Evolutionary conservation across 805 yeast species (phyloP), one percentile per base, ranked within the genome.

Genomic region (Cyberlindnera nakhonratchasimensis): DNA sequence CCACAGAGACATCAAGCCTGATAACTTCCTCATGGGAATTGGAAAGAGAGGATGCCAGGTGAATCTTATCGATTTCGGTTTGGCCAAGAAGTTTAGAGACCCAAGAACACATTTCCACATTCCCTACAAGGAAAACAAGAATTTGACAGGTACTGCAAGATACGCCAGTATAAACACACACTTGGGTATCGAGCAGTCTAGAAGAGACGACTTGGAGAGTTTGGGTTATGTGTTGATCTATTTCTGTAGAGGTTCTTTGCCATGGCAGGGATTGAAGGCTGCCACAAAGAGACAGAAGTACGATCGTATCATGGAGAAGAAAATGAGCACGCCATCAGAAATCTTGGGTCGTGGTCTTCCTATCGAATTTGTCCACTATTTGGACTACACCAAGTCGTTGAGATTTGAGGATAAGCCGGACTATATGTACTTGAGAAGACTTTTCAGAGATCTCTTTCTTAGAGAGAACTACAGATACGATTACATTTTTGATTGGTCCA

Each of bases 231-330:
- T 91, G 40, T 74, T 93, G 55, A 86, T 91, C 55, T 91, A 91
- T 67, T 93, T 91, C 63, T 85, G 96, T 65, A 80, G 96, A 45
- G 98, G 99, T 33, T 85, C 95, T 14, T 77, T 91, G 57, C 99
- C 99, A 41, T 91, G 99, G 99, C 99, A 91, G 68, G 99, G 99
- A 4, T 76, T 91, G 58, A 89, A 89, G 67, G 99, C 98, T 29
- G 93, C 91, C 20, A 88, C 96, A 13, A 91, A 91, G 70, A 86
- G 95, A 69, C 97, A 91, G 65, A 91, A 93, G 67, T 91, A 91
- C 66, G 97, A 91, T 68, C 78, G 96, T 48, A 93, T 91, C 56
- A 82, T 91, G 81, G 97, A 91, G 63, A 87, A 86, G 72, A 91
- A 91, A 66, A 80, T 90, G 79, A 80, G 95, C 37, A 87, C 96